phyloP scores from a whole-genome alignment of 352 stramenopile species.

The Phytopythium kandeliae region DNA sequence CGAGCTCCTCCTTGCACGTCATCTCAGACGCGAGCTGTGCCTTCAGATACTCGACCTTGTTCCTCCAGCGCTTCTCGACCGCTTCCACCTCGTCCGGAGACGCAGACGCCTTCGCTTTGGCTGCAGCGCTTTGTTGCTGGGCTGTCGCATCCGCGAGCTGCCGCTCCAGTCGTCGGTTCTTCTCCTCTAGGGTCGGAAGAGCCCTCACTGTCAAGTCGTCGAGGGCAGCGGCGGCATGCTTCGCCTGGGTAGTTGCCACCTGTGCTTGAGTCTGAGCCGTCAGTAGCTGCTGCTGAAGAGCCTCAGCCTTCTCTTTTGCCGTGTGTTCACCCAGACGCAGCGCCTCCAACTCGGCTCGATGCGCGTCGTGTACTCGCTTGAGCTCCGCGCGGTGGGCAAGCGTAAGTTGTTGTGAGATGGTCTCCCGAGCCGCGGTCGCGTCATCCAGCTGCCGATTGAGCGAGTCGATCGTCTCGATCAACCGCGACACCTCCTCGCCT shows the following conservation, averaged over 20 bases:
- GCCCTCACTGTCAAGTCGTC: constrained; percentile 49
- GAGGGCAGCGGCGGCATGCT: constrained; percentile 34
- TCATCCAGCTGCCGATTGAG: constrained; percentile 58
- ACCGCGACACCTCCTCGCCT: constrained; percentile 30
- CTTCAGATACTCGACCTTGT: constrained; percentile 84
- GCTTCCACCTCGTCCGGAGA: constrained; percentile 28
- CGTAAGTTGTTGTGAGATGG: constrained; percentile 24
- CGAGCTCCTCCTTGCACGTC: constrained; percentile 83
- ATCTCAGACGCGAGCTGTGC: constrained; percentile 78
- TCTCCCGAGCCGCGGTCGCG: constrained; percentile 30
- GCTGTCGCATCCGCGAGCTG: constrained; percentile 40
- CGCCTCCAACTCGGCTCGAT: constrained; percentile 61
- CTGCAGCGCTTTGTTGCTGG: constrained; percentile 15
- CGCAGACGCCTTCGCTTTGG: constrained; percentile 7
- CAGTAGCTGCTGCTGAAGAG: constrained; percentile 34
- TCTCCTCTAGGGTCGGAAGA: constrained; percentile 52
- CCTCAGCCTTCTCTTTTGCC: constrained; percentile 51
- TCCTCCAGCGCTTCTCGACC: constrained; percentile 64
- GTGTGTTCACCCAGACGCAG: constrained; percentile 56
- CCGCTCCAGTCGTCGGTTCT: constrained; percentile 50
- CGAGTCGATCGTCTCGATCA: constrained; percentile 74
- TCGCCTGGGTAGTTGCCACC: constrained; percentile 42
- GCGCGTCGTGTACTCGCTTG: constrained; percentile 57
- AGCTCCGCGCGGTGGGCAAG: constrained; percentile 44
- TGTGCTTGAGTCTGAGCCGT: constrained; percentile 50